These are phyloP conservation scores for Pleurotus platypus DNA, from an alignment of 768 basidiomycete genomes.

Conservation along the genomic window DNA sequence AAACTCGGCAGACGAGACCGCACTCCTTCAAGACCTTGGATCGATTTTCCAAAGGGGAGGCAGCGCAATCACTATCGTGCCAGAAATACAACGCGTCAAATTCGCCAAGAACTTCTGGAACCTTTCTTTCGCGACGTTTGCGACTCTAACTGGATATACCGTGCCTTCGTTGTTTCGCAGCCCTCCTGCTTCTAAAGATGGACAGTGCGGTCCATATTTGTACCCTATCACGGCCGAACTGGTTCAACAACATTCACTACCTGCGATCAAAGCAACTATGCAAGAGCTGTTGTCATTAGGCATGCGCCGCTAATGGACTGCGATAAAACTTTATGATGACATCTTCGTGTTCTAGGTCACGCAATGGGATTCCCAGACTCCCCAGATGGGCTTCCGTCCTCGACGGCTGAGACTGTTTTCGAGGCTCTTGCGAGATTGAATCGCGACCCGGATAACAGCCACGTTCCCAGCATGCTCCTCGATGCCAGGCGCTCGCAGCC, in stretches of 20 bases:
- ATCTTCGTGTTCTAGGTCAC: conserved; percentile 22
- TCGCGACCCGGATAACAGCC: conserved; percentile 35
- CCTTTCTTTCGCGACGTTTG: conserved; percentile 46
- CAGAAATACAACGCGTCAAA: conserved; percentile 60
- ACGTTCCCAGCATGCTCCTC: conserved; percentile 61
- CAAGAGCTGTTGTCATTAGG: conserved; percentile 43
- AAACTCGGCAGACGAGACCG: conserved; percentile 40
- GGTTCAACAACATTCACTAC: conserved; percentile 39
- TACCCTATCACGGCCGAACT: conserved; percentile 35
- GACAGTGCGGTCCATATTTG: conserved; percentile 35
- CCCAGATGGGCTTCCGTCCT: conserved; percentile 43
- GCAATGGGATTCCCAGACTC: conserved; percentile 46
- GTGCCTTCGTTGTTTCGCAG: conserved; percentile 50
- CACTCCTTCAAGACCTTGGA: conserved; percentile 41
- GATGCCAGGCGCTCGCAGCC: conserved; percentile 52
- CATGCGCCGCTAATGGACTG: conserved; percentile 11
- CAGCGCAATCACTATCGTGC: conserved; percentile 38
- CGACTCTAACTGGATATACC: conserved; percentile 48
- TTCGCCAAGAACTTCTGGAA: conserved; percentile 68
- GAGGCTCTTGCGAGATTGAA: conserved; percentile 35
- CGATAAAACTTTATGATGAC: too few relatives aligned
- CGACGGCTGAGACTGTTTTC: conserved; percentile 34
- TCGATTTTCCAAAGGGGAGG: conserved; percentile 46
- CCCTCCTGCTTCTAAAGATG: conserved; percentile 30
- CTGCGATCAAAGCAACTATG: conserved; percentile 40